Evolutionary conservation across 2,329 filamentous ascomycete genomes (phyloP).

Genomic region (Alternaria triticimaculans): DNA sequence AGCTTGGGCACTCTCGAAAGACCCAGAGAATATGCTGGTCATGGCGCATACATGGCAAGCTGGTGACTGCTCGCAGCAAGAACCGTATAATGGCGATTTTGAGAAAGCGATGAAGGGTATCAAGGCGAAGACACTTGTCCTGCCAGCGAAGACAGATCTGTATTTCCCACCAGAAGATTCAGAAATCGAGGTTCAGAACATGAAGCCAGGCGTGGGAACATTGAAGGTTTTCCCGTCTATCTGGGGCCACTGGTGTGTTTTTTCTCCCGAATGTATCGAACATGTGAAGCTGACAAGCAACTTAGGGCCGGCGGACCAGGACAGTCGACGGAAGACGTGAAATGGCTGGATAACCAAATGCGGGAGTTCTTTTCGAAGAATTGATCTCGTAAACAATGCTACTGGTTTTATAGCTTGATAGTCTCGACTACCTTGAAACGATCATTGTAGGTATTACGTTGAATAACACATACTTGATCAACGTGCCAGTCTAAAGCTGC

Average conservation of each 20-base stretch:
- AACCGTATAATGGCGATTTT: constrained; percentile 72
- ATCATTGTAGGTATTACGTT: constrained; percentile 31
- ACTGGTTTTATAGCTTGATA: constrained; percentile 15
- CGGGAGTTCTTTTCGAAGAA: constrained; percentile 57
- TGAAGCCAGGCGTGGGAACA: constrained; percentile 65
- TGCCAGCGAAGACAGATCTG: constrained; percentile 76
- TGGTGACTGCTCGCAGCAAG: constrained; percentile 72
- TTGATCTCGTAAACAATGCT: not conserved
- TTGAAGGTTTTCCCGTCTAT: constrained; percentile 64
- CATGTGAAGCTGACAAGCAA: constrained; percentile 13
- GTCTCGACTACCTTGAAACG: constrained; percentile 34
- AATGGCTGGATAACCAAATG: constrained; percentile 72
- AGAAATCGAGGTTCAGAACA: constrained; percentile 71
- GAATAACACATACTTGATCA: constrained; percentile 36
- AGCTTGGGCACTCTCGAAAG: constrained; percentile 73
- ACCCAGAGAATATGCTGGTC: constrained; percentile 75
- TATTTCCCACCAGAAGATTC: constrained; percentile 86
- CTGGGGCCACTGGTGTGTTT: constrained; percentile 66
- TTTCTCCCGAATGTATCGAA: not conserved
- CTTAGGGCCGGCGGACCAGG: constrained; percentile 73
- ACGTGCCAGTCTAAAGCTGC: constrained; percentile 30
- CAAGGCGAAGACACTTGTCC: constrained; percentile 73
- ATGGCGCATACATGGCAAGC: constrained; percentile 84
- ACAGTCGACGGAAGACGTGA: constrained; percentile 71
- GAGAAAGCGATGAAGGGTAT: constrained; percentile 68